phyloP scores from a whole-genome alignment of 108 stramenopile genomes.

The Nitzschia sp. region DNA sequence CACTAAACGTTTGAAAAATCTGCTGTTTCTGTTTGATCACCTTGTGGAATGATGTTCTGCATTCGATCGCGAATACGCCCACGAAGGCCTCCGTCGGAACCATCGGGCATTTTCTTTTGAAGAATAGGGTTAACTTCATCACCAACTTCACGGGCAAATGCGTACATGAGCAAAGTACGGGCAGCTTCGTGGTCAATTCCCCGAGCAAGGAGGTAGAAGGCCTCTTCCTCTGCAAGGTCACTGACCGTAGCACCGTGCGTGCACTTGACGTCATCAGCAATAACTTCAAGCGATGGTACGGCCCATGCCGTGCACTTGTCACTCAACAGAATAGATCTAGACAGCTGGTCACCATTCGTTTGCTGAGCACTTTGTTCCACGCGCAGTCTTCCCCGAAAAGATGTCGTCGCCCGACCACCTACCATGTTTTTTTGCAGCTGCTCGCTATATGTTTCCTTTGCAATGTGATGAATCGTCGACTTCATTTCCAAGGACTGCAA shows the following conservation, averaged over 20 bases:
- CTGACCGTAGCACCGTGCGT: conserved; percentile 95
- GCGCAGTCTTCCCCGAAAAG: conserved; percentile 92
- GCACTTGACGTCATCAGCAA: conserved; percentile 94
- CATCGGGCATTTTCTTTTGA: conserved; percentile 39
- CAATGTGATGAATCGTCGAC: conserved; percentile 90
- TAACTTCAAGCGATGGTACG: conserved; percentile 92
- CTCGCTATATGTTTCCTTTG: conserved; percentile 68
- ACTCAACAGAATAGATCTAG: conserved; percentile 81
- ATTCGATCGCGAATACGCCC: conserved; percentile 66
- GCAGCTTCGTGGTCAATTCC: conserved; percentile 74
- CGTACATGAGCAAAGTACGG: conserved; percentile 85
- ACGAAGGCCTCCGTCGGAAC: conserved; percentile 66
- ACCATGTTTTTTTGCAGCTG: conserved; percentile 93
- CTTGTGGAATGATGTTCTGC: conserved; percentile 74
- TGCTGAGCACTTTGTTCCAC: conserved; percentile 92
- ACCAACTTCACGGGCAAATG: conserved; percentile 80
- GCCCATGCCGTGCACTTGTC: conserved; percentile 83
- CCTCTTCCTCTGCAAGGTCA: conserved; percentile 91
- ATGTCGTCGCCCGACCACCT: conserved; percentile 76
- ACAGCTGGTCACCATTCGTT: conserved; percentile 88
- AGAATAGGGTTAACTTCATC: conserved; percentile 54
- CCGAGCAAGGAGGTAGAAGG: conserved; percentile 89
- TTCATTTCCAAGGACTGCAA: conserved; percentile 83
- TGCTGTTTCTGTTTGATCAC: conserved; percentile 69
- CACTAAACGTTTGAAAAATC: conserved; percentile 79